Conservation (phyloP, 2,329 filamentous ascomycete genomes). For the Neofusicoccum kwambonambiense region DNA sequence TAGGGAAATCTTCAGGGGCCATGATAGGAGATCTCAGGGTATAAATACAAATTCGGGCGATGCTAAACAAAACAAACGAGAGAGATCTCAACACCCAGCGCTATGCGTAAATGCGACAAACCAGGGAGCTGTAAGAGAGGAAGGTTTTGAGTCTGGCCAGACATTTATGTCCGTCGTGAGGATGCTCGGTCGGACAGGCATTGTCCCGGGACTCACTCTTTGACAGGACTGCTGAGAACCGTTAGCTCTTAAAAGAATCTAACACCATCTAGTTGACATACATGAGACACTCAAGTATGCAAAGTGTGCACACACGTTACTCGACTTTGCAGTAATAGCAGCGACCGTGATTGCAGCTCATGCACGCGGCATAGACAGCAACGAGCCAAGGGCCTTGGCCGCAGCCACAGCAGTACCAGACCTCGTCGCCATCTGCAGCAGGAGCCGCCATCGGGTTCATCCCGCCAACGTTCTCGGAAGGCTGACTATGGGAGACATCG, state of each 20-base stretch:
- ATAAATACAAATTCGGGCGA: background rate
- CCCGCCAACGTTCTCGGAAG: background rate
- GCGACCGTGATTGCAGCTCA: background rate
- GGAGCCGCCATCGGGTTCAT: background rate
- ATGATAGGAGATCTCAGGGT: background rate
- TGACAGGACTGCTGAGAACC: background rate
- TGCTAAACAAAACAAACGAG: background rate
- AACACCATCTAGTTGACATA: background rate
- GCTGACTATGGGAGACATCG: background rate
- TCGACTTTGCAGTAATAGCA: background rate
- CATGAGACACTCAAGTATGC: background rate
- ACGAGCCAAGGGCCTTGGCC: background rate
- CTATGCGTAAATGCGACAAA: background rate
- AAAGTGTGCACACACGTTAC: background rate
- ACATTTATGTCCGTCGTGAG: background rate
- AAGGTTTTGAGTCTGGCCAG: background rate
- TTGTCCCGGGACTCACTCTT: too few relatives aligned
- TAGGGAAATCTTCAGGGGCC: background rate
- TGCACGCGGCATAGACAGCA: background rate
- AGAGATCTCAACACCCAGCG: background rate
- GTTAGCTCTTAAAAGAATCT: background rate
- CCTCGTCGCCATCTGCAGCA: background rate
- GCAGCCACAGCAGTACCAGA: constrained; percentile 4
- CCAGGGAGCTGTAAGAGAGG: background rate
- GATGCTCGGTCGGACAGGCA: too few relatives aligned